phyloP scores from a whole-genome alignment of 2,329 filamentous ascomycete genomes.

The Fusarium chuoi region DNA sequence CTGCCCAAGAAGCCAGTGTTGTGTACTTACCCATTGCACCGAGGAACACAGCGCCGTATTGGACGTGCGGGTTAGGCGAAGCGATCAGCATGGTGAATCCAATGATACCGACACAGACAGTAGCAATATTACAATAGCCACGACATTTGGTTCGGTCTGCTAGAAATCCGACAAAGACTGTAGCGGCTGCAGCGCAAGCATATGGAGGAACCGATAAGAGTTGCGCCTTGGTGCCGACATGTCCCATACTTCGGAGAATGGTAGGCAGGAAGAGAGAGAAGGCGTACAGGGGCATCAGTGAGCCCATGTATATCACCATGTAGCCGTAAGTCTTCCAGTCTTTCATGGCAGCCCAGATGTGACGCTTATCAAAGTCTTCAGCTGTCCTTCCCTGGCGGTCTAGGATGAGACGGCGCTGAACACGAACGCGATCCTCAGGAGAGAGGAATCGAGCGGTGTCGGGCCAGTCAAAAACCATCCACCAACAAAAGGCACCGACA shows the following conservation, averaged over 20 bases:
- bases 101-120: conserved; percentile 68
- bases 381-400: conserved; percentile 75
- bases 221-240: conserved; percentile 57
- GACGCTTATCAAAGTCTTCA: conserved; percentile 76
- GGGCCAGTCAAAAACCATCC: conserved; percentile 82
- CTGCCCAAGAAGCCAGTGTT: rapidly evolving
- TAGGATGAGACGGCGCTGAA: conserved; percentile 72
- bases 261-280: conserved; percentile 67
- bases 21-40: conserved; percentile 58
- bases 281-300: conserved; percentile 61
- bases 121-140: conserved; percentile 74
- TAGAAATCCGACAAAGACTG: conserved; percentile 70
- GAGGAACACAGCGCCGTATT: conserved; percentile 76
- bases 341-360: conserved; percentile 74
- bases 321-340: conserved; percentile 79
- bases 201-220: conserved; percentile 69
- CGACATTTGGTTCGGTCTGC: conserved; percentile 72
- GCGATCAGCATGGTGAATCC: conserved; percentile 75
- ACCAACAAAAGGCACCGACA: conserved; percentile 73
- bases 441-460: conserved; percentile 77
- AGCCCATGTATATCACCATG: conserved; percentile 61
- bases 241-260: conserved; percentile 57
- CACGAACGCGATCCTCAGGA: conserved; percentile 71
- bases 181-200: conserved; percentile 70
- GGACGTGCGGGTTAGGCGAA: conserved; percentile 61